A percentile compares a stretch with the other conserved stretches of the same genome.
Conservation (phyloP, 768 basidiomycete species). For the Hortiboletus campestris region DNA sequence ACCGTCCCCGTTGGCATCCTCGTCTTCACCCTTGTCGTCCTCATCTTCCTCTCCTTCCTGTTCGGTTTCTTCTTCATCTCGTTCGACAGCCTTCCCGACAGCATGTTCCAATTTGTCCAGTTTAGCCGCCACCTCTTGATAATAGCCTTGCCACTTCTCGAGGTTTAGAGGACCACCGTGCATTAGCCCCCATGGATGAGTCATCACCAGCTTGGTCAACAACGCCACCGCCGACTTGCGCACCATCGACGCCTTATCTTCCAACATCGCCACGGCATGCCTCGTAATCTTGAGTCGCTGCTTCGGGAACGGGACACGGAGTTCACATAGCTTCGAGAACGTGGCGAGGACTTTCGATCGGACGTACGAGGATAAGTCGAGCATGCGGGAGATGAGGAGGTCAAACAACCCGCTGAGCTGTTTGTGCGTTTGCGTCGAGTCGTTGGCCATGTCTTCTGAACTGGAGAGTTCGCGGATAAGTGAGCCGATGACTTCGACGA, state of each 20-base stretch:
- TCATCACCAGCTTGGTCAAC: constrained; percentile 69
- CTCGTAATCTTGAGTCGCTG: constrained; percentile 74
- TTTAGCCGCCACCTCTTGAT: constrained; percentile 58
- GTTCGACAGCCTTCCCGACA: constrained; percentile 61
- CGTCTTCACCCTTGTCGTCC: constrained; percentile 37
- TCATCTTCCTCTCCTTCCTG: constrained; percentile 30
- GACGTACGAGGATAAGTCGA: constrained; percentile 89
- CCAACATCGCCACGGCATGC: constrained; percentile 74
- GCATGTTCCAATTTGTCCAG: constrained; percentile 67
- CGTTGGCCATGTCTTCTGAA: constrained; percentile 46
- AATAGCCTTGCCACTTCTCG: constrained; percentile 71
- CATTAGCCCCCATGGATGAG: constrained; percentile 85
- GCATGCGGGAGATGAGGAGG: constrained; percentile 79
- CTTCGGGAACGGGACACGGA: constrained; percentile 79
- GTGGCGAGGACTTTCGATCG: constrained; percentile 83
- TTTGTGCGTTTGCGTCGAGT: constrained; percentile 51
- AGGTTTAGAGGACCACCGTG: constrained; percentile 80
- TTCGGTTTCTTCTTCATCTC: constrained; percentile 38
- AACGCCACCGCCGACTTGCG: constrained; percentile 79
- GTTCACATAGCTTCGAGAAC: constrained; percentile 72
- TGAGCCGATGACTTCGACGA: constrained; percentile 85
- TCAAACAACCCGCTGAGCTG: constrained; percentile 82
- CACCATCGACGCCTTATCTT: constrained; percentile 90
- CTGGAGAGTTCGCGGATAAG: constrained; percentile 79
- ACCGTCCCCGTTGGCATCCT: constrained; percentile 22